Evolutionary conservation across 2,329 filamentous ascomycete genomes (phyloP).

Genomic region (Aureobasidium sp.): DNA sequence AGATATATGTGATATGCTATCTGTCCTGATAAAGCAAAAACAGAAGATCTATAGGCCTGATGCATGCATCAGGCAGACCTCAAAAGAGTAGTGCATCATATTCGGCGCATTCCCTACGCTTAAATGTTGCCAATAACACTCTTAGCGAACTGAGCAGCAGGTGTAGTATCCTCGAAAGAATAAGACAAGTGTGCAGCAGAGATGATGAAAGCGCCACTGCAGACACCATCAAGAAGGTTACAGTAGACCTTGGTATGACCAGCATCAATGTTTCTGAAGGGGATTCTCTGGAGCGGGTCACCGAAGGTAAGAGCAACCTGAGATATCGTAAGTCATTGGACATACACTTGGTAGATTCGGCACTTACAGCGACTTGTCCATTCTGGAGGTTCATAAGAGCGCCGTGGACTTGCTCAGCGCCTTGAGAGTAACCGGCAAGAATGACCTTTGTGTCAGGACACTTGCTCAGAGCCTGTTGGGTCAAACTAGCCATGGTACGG

Average conservation of each 20-base stretch:
- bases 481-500: conserved; percentile 17
- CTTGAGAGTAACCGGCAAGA: conserved; percentile 20
- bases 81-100: no score
- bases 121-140: conserved; percentile 9
- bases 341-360: no score
- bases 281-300: conserved; percentile 23
- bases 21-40: background rate
- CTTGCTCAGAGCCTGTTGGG: conserved; percentile 15
- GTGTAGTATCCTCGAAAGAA: conserved; percentile 2
- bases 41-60: no score
- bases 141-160: conserved; percentile 16
- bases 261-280: conserved; percentile 21
- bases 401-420: conserved; percentile 19
- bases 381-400: conserved; percentile 14
- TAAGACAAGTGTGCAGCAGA: conserved; percentile 24
- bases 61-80: no score
- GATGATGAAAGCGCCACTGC: conserved; percentile 22
- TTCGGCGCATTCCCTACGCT: background rate
- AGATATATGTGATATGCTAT: background rate
- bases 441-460: conserved; percentile 21
- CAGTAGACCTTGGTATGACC: conserved; percentile 26
- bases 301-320: conserved; percentile 27
- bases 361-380: conserved; percentile 16
- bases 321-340: background rate
- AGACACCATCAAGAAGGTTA: conserved; percentile 25